These are phyloP conservation scores for Curvularia sp. DNA, from an alignment of 2,329 filamentous ascomycete genomes.

Conservation along the genomic window DNA sequence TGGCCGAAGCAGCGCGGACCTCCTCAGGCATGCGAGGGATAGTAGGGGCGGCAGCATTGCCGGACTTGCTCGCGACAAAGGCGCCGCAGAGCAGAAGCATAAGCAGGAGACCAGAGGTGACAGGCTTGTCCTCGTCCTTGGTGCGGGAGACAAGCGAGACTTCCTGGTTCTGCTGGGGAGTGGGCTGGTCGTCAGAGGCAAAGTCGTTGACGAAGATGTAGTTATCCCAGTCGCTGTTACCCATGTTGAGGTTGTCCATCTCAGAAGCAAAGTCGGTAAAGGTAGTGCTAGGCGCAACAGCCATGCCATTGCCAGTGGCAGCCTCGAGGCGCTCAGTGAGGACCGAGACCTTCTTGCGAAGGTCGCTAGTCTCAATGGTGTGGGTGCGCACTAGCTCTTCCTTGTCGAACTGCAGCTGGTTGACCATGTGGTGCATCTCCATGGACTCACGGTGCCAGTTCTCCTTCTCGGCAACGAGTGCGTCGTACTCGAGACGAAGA, in stretches of 20 bases:
- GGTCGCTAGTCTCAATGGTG: conserved; percentile 86
- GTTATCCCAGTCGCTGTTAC: conserved; percentile 78
- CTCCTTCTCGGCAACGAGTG: conserved; percentile 62
- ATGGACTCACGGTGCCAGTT: conserved; percentile 76
- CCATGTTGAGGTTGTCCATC: conserved; percentile 85
- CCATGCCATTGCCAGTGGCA: conserved; percentile 56
- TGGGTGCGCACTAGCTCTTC: conserved; percentile 88
- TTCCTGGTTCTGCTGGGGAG: conserved; percentile 45
- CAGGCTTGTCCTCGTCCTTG: conserved; percentile 62
- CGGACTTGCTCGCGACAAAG: conserved; percentile 89
- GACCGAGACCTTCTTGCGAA: conserved; percentile 90
- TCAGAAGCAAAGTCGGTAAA: conserved; percentile 77
- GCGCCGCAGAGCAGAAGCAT: conserved; percentile 97
- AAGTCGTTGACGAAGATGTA: conserved; percentile 79
- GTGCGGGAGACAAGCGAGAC: conserved; percentile 53
- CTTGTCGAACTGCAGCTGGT: conserved; percentile 82
- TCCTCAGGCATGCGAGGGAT: conserved; percentile 82
- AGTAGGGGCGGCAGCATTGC: conserved; percentile 70
- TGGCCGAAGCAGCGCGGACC: conserved; percentile 77
- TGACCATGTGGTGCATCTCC: conserved; percentile 75
- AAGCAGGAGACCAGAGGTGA: conserved; percentile 83
- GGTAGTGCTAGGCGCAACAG: conserved; percentile 63
- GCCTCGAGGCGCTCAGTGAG: conserved; percentile 75
- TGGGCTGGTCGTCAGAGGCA: conserved; percentile 60
- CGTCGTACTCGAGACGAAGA: conserved; percentile 67